Base-by-base conservation (phyloP, 2,329 filamentous ascomycete genomes). In the Fusarium humuli region DNA sequence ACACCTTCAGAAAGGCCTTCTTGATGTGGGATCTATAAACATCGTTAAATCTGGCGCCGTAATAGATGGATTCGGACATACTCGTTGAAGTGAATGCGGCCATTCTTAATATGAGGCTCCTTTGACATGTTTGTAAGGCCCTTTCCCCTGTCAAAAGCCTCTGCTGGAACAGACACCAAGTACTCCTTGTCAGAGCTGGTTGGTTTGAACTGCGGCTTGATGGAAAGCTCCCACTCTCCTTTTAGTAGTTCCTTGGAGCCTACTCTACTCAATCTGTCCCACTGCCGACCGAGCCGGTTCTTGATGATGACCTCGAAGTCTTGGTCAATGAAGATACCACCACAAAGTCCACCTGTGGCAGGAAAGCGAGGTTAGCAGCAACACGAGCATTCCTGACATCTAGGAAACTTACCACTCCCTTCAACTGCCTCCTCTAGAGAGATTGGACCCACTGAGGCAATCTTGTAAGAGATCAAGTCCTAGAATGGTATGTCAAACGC, bases 401-500 rank as follows among this genome's bases (percentile, higher is more conserved):
- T 12, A 13, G 6, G 9, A 6, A 18, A 41, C 49, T 53, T n/a
- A 53, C 49, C 49, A n/a, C 22, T 40, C 7, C 53, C 53, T 12
- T 37, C 53, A 27, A 55, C 41, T 2, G 54, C 54, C 47, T 57
- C 54, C 9, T 57, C 18, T 8, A 57, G 13, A 7, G n/a, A n/a
- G 4, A 48, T 29, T 4, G 54, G 54, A 14, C 37, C 27, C 5
- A 41, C 30, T 8, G 30, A 37, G 2, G 6, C 30, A 50, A 57
- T 46, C 32, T 57, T 57, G 32, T 57, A 57, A 3, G 30, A 22
- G 5, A 57, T 50, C n/a, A 57, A 27, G n/a, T 57, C 54, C 54
- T 57, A 16, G 5, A 8, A 22, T 42, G 6, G 16, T 6, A 2
- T 7, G 25, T 54, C 23, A 54, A 29, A 18, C 2, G 2, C 13